A percentile compares a stretch with the other conserved stretches of the same genome.
phyloP scores from a whole-genome alignment of 1,284 basidiomycete genomes.

The Xanthoconium separans region DNA sequence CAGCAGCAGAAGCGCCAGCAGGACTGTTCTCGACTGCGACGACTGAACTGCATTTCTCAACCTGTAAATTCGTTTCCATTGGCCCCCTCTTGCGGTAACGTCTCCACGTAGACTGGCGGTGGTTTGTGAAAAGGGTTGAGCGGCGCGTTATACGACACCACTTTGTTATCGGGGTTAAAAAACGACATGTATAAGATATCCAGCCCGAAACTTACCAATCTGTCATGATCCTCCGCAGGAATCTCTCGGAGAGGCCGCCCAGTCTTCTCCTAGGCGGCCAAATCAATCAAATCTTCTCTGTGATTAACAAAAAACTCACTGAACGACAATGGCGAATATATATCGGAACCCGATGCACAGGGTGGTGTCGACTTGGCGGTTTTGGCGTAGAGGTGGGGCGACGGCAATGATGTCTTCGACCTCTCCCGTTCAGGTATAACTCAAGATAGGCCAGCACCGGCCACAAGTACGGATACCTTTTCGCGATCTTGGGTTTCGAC shows the following conservation, averaged over 20 bases:
- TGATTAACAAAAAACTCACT: neutral
- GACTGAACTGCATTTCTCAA: neutral
- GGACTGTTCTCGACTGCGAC: neutral
- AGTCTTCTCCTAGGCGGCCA: neutral
- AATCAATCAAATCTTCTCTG: neutral
- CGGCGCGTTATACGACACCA: neutral
- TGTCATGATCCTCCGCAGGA: neutral
- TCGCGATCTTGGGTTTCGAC: slow-evolving; percentile 5
- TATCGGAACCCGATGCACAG: neutral
- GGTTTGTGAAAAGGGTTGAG: neutral
- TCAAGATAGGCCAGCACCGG: slow-evolving; percentile 15
- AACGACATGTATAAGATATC: neutral
- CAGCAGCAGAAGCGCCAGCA: neutral
- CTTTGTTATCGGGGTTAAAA: neutral
- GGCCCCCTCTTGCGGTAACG: neutral
- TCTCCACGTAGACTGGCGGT: neutral
- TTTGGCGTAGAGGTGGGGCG: neutral
- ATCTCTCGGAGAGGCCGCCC: neutral
- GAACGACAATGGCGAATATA: neutral
- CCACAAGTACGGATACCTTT: slow-evolving; percentile 15
- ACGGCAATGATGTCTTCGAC: neutral
- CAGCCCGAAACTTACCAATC: neutral
- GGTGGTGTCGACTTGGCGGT: neutral
- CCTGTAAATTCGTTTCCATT: neutral
- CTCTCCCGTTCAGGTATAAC: neutral